A percentile compares a stretch with the other conserved stretches of the same genome.
phyloP scores from a whole-genome alignment of 129 eudicot species.

The Calendula officinalis region DNA sequence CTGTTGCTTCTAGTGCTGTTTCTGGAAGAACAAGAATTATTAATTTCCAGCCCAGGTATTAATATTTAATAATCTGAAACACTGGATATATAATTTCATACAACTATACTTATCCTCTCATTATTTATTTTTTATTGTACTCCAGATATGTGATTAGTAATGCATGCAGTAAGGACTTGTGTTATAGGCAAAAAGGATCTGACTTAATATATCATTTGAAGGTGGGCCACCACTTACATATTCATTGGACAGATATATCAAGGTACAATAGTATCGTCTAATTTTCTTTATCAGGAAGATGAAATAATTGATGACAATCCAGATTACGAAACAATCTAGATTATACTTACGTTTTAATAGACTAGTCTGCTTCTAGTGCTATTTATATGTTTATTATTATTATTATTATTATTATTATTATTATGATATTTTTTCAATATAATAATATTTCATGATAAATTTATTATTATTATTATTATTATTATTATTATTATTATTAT shows the following conservation, averaged over 20 bases:
- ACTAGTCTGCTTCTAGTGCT: neutral
- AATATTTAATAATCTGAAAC: neutral
- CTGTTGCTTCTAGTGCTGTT: slow-evolving; percentile 71
- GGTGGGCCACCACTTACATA: slow-evolving; percentile 68
- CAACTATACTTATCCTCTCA: neutral
- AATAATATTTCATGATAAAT: too few species aligned
- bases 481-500: slow-evolving; percentile 12
- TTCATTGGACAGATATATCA: slow-evolving; percentile 71
- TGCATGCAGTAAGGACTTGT: slow-evolving; percentile 78
- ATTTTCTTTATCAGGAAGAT: too few species aligned
- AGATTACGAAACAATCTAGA: neutral
- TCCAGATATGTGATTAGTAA: slow-evolving; percentile 89
- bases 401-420: neutral
- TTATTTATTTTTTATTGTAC: slow-evolving; percentile 16
- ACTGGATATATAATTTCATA: neutral
- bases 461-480: slow-evolving; percentile 2
- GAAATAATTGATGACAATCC: too few species aligned
- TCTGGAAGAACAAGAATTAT: slow-evolving; percentile 87
- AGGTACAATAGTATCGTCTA: slow-evolving; percentile 38
- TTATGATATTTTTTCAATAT: neutral
- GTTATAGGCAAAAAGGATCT: slow-evolving; percentile 89
- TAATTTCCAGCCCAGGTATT: slow-evolving; percentile 86
- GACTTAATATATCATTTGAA: slow-evolving; percentile 49
- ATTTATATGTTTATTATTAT: too few species aligned
- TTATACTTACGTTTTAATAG: neutral